These are phyloP conservation scores for Sicyos baderoa DNA, from an alignment of 306 rosid genomes.

Conservation along the genomic window DNA sequence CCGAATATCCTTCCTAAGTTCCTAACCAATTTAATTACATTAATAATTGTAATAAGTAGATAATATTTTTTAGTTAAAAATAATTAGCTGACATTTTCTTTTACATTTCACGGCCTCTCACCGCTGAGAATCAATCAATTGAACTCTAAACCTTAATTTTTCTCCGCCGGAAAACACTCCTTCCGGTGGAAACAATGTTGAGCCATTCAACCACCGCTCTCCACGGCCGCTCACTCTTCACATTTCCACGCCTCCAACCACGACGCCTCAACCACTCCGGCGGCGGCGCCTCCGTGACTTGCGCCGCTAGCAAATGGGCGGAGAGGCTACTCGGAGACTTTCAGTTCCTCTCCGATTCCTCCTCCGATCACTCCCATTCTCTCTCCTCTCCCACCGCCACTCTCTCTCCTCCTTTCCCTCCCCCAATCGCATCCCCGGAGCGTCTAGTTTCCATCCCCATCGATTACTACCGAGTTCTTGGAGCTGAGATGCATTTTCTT, in stretches of 20 bases:
- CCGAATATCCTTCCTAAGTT: too few species aligned
- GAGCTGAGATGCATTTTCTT: conserved; percentile 79
- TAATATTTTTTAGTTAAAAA: too few species aligned
- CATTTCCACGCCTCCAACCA: conserved; percentile 17
- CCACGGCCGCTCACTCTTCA: conserved; percentile 23
- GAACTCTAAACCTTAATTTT: neutral
- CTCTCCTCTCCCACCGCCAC: conserved; percentile 33
- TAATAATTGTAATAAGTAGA: too few species aligned
- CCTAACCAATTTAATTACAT: too few species aligned
- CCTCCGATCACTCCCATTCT: conserved; percentile 31
- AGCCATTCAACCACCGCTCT: conserved; percentile 42
- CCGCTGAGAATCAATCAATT: conserved; percentile 1
- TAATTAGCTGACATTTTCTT: too few species aligned
- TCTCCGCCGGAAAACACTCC: conserved; percentile 9
- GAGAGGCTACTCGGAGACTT: conserved; percentile 87
- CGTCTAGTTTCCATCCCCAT: conserved; percentile 67
- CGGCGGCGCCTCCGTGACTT: conserved; percentile 22
- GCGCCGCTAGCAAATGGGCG: conserved; percentile 88
- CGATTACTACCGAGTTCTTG: conserved; percentile 66
- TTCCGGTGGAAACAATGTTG: conserved; percentile 14
- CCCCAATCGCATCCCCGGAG: conserved; percentile 39
- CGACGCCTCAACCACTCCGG: conserved; percentile 27
- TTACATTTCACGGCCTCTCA: neutral
- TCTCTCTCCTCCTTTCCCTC: conserved; percentile 37
- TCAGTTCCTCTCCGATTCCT: conserved; percentile 67